Conservation (phyloP, 1,139 yeast species). For the Nakaseomyces nivariensis region DNA sequence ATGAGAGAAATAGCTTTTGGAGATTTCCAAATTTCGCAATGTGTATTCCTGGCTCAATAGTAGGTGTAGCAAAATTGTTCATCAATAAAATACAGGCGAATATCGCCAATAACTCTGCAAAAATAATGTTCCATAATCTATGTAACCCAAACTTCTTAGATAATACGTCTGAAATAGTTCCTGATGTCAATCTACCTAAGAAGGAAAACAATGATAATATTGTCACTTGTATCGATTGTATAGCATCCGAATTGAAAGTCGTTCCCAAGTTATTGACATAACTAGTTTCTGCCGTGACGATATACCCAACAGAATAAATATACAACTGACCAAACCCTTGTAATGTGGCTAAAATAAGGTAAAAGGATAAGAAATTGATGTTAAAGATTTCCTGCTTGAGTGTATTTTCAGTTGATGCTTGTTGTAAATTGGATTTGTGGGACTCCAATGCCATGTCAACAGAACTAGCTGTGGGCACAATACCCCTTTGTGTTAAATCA, state of each 20-base stretch:
- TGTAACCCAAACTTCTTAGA: slow-evolving; percentile 44
- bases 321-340: slow-evolving; percentile 75
- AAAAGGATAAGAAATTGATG: slow-evolving; percentile 38
- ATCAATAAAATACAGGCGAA: slow-evolving; percentile 29
- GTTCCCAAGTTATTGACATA: slow-evolving; percentile 24
- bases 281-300: slow-evolving; percentile 44
- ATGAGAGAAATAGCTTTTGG: slow-evolving; percentile 39
- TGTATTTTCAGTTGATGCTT: neutral
- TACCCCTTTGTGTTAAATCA: neutral
- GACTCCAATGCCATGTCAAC: neutral
- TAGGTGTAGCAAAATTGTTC: neutral
- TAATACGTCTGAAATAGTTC: slow-evolving; percentile 55
- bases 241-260: slow-evolving; percentile 28
- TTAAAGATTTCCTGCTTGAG: slow-evolving; percentile 8
- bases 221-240: slow-evolving; percentile 67
- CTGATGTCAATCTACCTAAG: slow-evolving; percentile 57
- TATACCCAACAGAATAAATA: slow-evolving; percentile 64
- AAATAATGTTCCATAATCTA: slow-evolving; percentile 57
- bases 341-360: slow-evolving; percentile 46
- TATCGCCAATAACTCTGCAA: slow-evolving; percentile 41
- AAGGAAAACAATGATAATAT: slow-evolving; percentile 59
- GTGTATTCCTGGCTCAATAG: neutral
- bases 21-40: slow-evolving; percentile 1
- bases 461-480: neutral
- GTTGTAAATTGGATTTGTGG: neutral